Evolutionary conservation across 1,284 basidiomycete species (phyloP), one percentile per base, ranked within the genome.

Genomic region (Heterobasidion irregulare): DNA sequence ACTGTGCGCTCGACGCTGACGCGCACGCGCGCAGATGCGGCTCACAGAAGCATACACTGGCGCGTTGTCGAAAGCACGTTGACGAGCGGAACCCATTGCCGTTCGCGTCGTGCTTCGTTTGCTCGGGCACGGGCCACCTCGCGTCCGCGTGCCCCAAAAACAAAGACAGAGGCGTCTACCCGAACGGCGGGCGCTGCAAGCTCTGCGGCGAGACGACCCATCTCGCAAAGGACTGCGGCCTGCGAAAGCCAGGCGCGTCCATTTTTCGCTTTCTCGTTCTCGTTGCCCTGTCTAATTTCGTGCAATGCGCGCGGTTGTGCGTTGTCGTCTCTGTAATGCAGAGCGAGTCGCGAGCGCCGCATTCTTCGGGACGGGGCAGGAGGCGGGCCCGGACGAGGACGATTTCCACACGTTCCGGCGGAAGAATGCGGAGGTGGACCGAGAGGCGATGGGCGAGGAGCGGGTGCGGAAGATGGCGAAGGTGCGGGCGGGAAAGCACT

Each of bases 51-150:
- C 94, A 98, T 62, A 88, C 78, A 9, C 78, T 98, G 2, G 83
- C 90, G 15, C 76, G 76, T 45, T 98, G 94, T 68, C 84, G 77
- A 57, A 83, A 84, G 61, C 76, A 80, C 1, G 72, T 76, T 9
- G 79, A 92, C 66, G 74, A 78, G n/a, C 64, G 66, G 13, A 77
- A 89, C 60, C 87, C 89, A 2, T 77, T 94, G 2, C 94, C 94
- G 0, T 94, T 83, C 65, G 94, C 94, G 0, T 92, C 87, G 1
- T 98, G 94, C 70, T 98, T 94, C 66, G 88, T 98, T 36, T 98
- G 94, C 66, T 82, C 82, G 2, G 77, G 76, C 5, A 82, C 80
- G 61, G 93, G 93, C 0, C 93, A 96, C 65, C 76, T 96, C 1
- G 89, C 90, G 0, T 84, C 86, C 0, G 73, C 80, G 16, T 98